Evolutionary conservation across 2,329 filamentous ascomycete genomes (phyloP).

Genomic region (Aquanectria penicillioides): DNA sequence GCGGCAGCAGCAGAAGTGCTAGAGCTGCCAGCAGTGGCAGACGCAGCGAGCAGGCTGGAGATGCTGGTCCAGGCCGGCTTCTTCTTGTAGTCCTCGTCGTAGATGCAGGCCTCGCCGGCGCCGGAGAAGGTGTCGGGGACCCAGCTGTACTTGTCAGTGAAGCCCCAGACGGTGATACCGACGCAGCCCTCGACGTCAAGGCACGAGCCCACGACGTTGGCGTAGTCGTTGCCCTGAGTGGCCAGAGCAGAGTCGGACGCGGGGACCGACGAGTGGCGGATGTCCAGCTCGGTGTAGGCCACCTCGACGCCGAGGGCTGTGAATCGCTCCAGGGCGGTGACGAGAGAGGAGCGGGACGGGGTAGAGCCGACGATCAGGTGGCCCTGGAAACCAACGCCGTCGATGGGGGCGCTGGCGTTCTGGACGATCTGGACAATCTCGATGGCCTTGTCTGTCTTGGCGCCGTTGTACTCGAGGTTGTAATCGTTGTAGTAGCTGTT

Average conservation of each 20-base stretch:
- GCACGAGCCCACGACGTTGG: constrained; percentile 49
- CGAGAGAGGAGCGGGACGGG: constrained; percentile 55
- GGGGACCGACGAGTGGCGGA: constrained; percentile 60
- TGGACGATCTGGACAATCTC: constrained; percentile 58
- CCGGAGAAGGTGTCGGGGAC: constrained; percentile 52
- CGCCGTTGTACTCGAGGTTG: constrained; percentile 64
- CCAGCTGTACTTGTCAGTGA: constrained; percentile 52
- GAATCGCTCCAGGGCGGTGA: constrained; percentile 60
- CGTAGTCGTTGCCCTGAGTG: constrained; percentile 61
- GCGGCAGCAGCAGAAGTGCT: neutral
- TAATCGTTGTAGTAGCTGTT: constrained; percentile 63
- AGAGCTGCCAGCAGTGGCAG: constrained; percentile 30
- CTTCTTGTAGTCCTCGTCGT: constrained; percentile 48
- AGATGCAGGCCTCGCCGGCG: constrained; percentile 53
- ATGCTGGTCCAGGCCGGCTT: constrained; percentile 54
- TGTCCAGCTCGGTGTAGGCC: constrained; percentile 70
- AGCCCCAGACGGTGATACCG: constrained; percentile 57
- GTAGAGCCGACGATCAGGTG: constrained; percentile 68
- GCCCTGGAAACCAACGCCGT: constrained; percentile 70
- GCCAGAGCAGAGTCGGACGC: constrained; percentile 50
- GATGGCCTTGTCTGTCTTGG: constrained; percentile 57
- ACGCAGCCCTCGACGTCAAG: constrained; percentile 52
- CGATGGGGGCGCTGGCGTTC: constrained; percentile 63
- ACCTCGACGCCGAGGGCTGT: constrained; percentile 64
- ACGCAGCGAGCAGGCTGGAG: constrained; percentile 46